phyloP scores from a whole-genome alignment of 2,329 filamentous ascomycete genomes.

The Teratosphaeria nubilosa region DNA sequence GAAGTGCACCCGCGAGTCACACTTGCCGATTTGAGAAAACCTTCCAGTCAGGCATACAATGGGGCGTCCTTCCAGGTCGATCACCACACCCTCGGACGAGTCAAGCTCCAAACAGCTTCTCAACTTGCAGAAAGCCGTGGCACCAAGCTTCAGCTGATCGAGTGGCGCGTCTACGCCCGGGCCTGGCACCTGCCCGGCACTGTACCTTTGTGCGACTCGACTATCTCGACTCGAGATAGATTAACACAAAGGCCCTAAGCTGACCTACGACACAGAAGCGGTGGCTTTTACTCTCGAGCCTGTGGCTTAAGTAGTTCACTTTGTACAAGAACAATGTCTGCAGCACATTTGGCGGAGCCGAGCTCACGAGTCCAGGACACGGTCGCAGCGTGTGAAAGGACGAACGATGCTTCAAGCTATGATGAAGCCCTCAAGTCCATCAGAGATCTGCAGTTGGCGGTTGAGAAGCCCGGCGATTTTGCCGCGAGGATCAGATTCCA shows the following conservation, averaged over 20 bases:
- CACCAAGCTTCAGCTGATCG: neutral
- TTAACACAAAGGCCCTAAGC: neutral
- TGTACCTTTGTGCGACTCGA: neutral
- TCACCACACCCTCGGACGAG: neutral
- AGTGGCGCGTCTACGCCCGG: neutral
- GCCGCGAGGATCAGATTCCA: conserved; percentile 3
- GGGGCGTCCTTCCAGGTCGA: neutral
- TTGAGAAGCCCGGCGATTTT: conserved; percentile 3
- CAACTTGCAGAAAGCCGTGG: neutral
- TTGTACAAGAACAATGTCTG: neutral
- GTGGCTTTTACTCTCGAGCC: neutral
- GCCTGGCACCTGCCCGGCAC: neutral
- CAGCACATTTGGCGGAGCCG: neutral
- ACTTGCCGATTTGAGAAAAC: neutral
- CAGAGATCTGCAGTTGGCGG: conserved; percentile 37
- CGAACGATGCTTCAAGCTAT: neutral
- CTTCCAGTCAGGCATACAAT: neutral
- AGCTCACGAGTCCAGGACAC: neutral
- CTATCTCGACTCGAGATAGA: neutral
- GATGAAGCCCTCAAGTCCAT: neutral
- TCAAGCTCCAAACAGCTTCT: neutral
- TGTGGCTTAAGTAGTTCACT: neutral
- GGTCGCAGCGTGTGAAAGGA: neutral
- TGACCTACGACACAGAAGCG: too few species aligned
- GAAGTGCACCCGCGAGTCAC: neutral